Percentiles rank a stretch among this genome's conserved stretches.
Evolutionary conservation across 345 rosid genomes (phyloP).

Genomic region (Tarenaya hassleriana): DNA sequence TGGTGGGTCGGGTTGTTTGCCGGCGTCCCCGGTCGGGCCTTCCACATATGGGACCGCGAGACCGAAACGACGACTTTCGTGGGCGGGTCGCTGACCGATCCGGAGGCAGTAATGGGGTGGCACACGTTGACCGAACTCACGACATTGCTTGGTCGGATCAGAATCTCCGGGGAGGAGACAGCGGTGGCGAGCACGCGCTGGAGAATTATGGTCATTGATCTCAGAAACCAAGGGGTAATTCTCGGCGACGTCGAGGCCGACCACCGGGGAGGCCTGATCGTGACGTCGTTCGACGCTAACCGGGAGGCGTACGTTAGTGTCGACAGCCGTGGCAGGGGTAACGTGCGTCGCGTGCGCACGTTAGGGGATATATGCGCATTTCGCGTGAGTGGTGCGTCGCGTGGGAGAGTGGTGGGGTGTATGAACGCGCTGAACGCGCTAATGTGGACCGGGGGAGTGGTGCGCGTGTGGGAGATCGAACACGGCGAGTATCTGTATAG

Average conservation of each 20-base stretch:
- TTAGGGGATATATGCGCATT: constrained; percentile 50
- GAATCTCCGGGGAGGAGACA: constrained; percentile 42
- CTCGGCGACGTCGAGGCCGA: constrained; percentile 28
- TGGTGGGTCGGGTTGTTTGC: constrained; percentile 98
- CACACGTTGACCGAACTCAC: constrained; percentile 56
- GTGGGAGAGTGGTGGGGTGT: constrained; percentile 46
- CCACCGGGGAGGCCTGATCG: constrained; percentile 36
- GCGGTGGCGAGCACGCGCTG: constrained; percentile 74
- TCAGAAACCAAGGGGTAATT: constrained; percentile 47
- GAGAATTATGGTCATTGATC: constrained; percentile 39
- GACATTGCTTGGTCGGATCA: constrained; percentile 55
- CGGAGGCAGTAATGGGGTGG: constrained; percentile 74
- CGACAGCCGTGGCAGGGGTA: constrained; percentile 48
- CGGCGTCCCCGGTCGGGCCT: constrained; percentile 64
- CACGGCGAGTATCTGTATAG: constrained; percentile 36
- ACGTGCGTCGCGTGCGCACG: constrained; percentile 45
- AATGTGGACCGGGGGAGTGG: constrained; percentile 58
- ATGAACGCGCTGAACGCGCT: constrained; percentile 58
- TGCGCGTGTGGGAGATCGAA: constrained; percentile 59
- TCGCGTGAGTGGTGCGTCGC: constrained; percentile 25
- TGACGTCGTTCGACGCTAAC: constrained; percentile 43
- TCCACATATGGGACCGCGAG: constrained; percentile 64
- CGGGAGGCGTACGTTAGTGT: constrained; percentile 44
- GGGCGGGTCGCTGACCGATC: constrained; percentile 60
- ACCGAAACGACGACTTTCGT: constrained; percentile 42